phyloP scores from a whole-genome alignment of 768 basidiomycete genomes.

The Mycena polygramma region DNA sequence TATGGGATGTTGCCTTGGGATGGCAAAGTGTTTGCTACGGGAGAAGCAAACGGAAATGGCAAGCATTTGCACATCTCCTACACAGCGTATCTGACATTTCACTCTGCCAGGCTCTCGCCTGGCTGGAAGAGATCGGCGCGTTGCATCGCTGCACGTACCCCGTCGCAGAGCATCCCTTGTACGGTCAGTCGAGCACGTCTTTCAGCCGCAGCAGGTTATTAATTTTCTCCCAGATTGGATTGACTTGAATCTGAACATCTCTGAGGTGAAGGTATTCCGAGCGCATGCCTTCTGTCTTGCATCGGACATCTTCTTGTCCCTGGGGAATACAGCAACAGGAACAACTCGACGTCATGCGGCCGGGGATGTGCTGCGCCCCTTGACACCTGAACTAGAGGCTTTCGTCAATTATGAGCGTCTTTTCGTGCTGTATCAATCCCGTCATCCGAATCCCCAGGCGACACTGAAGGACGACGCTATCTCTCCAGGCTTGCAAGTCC shows the following conservation, averaged over 20 bases:
- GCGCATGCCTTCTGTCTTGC: slow-evolving; percentile 40
- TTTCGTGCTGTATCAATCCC: slow-evolving; percentile 26
- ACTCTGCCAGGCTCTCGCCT: slow-evolving; percentile 22
- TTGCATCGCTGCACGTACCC: slow-evolving; percentile 8
- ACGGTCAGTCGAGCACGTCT: slow-evolving; percentile 12
- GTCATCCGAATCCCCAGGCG: slow-evolving; percentile 47
- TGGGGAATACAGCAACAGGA: slow-evolving; percentile 52
- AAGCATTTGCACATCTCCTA: neutral
- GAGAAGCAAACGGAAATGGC: slow-evolving; percentile 22
- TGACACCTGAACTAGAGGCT: slow-evolving; percentile 21
- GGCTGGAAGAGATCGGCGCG: slow-evolving; percentile 22
- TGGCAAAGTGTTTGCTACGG: slow-evolving; percentile 17
- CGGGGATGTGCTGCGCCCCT: slow-evolving; percentile 18
- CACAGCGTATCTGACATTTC: neutral
- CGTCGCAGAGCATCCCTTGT: neutral
- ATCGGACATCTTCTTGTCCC: slow-evolving; percentile 44
- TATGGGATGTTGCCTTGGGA: slow-evolving; percentile 30
- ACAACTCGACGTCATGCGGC: slow-evolving; percentile 44
- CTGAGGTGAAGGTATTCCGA: slow-evolving; percentile 41
- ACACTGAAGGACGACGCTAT: slow-evolving; percentile 32
- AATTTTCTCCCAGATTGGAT: slow-evolving; percentile 19
- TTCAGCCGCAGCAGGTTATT: neutral
- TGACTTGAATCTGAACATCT: neutral
- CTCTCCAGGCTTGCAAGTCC: slow-evolving; percentile 44
- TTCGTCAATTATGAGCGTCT: slow-evolving; percentile 12